Conservation (phyloP, 148 eudicot species). For the Arbutus unedo region DNA sequence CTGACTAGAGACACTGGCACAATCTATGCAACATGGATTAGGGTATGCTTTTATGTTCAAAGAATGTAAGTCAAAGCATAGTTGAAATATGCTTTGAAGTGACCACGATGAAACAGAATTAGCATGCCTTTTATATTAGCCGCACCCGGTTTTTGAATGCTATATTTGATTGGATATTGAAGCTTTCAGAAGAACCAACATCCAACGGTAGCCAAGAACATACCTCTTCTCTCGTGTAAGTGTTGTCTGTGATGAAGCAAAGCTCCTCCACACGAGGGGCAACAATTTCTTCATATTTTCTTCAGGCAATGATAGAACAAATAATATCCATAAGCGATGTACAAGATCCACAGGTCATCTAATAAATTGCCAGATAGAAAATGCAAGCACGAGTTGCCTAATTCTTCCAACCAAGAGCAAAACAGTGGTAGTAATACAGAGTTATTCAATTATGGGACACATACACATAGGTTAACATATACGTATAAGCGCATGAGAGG, state of each 20-base stretch:
- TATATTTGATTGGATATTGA: background rate
- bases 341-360: background rate
- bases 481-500: background rate
- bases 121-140: background rate
- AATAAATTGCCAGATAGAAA: background rate
- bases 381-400: background rate
- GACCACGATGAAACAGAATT: background rate
- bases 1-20: background rate
- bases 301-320: slow-evolving; percentile 25
- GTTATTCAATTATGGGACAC: background rate
- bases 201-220: slow-evolving; percentile 10
- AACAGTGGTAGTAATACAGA: background rate
- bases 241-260: slow-evolving; percentile 84
- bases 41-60: background rate
- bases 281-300: slow-evolving; percentile 87
- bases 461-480: background rate
- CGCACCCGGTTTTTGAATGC: background rate
- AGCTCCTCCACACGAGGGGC: slow-evolving; percentile 84
- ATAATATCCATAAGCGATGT: slow-evolving; percentile 8
- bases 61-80: background rate
- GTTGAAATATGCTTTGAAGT: background rate
- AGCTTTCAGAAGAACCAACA: background rate
- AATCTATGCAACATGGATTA: background rate
- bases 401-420: background rate
- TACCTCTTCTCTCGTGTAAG: slow-evolving; percentile 83